A percentile compares a stretch with the other conserved stretches of the same genome.
Conservation (phyloP, 2,329 filamentous ascomycete species). For the Penicillium sp. region DNA sequence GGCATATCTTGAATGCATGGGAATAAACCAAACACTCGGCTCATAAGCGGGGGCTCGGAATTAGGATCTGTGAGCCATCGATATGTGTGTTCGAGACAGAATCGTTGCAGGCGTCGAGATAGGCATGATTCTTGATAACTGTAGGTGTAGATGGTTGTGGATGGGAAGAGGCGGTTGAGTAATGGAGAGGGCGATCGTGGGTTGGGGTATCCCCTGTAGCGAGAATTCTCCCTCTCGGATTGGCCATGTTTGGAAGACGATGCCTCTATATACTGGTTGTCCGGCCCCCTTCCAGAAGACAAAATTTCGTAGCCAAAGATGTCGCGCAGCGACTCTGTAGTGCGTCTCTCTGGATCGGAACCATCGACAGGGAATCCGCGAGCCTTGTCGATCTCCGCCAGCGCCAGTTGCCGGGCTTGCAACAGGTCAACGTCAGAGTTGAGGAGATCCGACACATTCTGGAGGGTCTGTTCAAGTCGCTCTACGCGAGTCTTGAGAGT, state of each 20-base stretch:
- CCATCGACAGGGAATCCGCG: not conserved
- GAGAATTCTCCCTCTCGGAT: not conserved
- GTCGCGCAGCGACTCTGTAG: not conserved
- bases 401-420: slow-evolving; percentile 16
- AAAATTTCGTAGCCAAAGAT: slow-evolving; percentile 21
- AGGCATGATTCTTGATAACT: slow-evolving; percentile 70
- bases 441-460: slow-evolving; percentile 20
- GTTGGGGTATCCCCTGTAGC: not conserved
- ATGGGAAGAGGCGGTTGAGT: slow-evolving; percentile 25
- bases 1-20: slow-evolving; percentile 28
- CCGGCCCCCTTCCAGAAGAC: not conserved
- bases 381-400: slow-evolving; percentile 19
- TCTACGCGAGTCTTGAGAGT: slow-evolving; percentile 70
- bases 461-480: slow-evolving; percentile 57
- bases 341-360: not conserved
- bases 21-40: slow-evolving; percentile 29
- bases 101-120: slow-evolving; percentile 69
- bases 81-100: slow-evolving; percentile 64
- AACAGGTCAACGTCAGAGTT: slow-evolving; percentile 5
- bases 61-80: slow-evolving; percentile 51
- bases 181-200: slow-evolving; percentile 22
- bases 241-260: not conserved
- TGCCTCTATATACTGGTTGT: not conserved
- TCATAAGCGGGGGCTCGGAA: slow-evolving; percentile 17
- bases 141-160: slow-evolving; percentile 51